Base-by-base conservation (phyloP, 2,329 filamentous ascomycete species). In the Apiospora hydei region DNA sequence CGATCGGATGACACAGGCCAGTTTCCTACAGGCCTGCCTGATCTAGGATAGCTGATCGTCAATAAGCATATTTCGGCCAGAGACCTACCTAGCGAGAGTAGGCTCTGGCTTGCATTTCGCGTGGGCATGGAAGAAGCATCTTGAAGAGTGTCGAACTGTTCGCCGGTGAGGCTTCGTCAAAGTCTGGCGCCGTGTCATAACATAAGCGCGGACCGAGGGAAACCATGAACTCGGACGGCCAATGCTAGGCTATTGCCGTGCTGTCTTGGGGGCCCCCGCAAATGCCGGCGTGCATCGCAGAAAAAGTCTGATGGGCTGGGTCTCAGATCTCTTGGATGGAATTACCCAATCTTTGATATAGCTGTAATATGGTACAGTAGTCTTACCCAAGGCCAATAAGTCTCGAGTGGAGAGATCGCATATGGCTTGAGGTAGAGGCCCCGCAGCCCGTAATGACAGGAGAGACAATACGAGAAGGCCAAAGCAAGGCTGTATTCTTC, bases 121-220 rank as follows among this genome's bases (percentile, higher is more conserved):
- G 16, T 34, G 26, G 51, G 26, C 51, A 61, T 38, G 53, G 30
- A 14, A 21, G 16, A n/a, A 38, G 30, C 30, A 2, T n/a, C 16
- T 61, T n/a, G 30, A 34, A 41, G 53, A 34, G 38, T 4, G 30
- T 64, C 34, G 57, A 64, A 41, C 14, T 64, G 57, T 64, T 64
- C 57, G 57, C 21, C 34, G 57, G 57, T n/a, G 57, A 64, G 34
- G 57, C 57, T 64, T 64, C 34, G 57, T 13, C 57, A 41, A 64
- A 34, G 57, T 64, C 57, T 16, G 38, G 57, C 57, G 21, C 34
- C 57, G 21, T 41, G n/a, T 41, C 18, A 6, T 34, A 26, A 26
- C 49, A 51, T n/a, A 64, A 41, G 57, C 57, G 57, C 57, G 57
- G 57, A 18, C 57, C 57, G 57, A 41, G 18, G 16, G 34, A 64